Conservation (phyloP, 345 rosid species). For the Pistacia integerrima region DNA sequence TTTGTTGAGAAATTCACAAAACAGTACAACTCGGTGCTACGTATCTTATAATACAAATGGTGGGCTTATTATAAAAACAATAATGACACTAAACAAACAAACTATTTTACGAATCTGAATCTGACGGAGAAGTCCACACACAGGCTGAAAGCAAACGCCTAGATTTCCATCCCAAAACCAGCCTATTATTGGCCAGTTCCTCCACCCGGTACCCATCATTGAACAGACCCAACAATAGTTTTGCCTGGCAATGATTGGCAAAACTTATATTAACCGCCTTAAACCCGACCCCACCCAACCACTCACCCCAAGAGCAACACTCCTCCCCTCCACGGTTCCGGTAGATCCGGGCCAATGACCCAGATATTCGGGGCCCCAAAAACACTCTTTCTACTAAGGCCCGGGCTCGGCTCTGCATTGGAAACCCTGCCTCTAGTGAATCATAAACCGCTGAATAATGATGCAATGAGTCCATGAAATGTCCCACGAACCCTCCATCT, state of each 20-base stretch:
- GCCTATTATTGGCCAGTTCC: conserved; percentile 57
- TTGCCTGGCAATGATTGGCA: conserved; percentile 86
- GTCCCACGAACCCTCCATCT: conserved; percentile 58
- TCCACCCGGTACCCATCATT: conserved; percentile 79
- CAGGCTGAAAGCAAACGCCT: conserved; percentile 81
- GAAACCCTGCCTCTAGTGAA: conserved; percentile 77
- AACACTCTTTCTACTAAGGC: conserved; percentile 70
- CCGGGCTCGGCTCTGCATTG: conserved; percentile 61
- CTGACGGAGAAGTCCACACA: conserved; percentile 54
- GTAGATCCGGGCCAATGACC: conserved; percentile 57
- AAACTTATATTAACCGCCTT: conserved; percentile 54
- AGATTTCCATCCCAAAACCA: conserved; percentile 83
- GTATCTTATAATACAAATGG: not conserved
- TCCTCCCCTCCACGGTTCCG: conserved; percentile 31
- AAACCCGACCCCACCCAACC: conserved; percentile 55
- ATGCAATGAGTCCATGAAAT: conserved; percentile 81
- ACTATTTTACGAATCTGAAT: conserved; percentile 35
- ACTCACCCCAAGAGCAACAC: conserved; percentile 47
- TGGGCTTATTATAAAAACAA: not conserved
- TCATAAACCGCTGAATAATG: conserved; percentile 85
- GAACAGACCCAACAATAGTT: conserved; percentile 72
- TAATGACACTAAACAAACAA: not conserved
- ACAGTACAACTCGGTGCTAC: not conserved
- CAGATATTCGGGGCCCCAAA: conserved; percentile 64
- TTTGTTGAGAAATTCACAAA: not conserved